Conservation (phyloP, 163 green algal genomes). For the Chlorella variabilis region DNA sequence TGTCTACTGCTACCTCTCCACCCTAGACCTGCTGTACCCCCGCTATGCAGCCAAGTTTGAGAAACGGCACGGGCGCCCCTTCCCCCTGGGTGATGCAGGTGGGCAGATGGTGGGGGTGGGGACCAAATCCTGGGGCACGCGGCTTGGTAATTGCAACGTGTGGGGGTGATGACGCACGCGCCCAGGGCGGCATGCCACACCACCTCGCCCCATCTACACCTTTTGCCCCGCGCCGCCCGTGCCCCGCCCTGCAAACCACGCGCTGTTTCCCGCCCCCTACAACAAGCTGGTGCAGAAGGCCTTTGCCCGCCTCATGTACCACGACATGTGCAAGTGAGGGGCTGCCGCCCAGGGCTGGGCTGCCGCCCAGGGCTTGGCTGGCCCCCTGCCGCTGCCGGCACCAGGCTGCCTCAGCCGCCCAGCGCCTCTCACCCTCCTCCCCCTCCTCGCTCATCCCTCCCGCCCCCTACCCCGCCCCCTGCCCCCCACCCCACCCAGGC, state of each 20-base stretch:
- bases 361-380: background rate
- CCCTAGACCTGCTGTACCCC: slow-evolving; percentile 64
- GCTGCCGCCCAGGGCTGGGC: no score
- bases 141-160: no score
- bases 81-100: slow-evolving; percentile 13
- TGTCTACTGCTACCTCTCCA: slow-evolving; percentile 69
- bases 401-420: background rate
- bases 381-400: background rate
- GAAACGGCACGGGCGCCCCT: slow-evolving; percentile 19
- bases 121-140: no score
- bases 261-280: slow-evolving; percentile 81
- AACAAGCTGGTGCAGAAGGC: slow-evolving; percentile 88
- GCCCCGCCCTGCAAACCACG: slow-evolving; percentile 68
- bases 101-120: background rate
- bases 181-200: no score
- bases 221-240: no score
- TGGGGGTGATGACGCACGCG: no score
- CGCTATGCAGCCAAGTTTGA: slow-evolving; percentile 51
- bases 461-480: background rate
- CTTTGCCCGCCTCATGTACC: slow-evolving; percentile 68
- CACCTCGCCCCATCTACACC: no score
- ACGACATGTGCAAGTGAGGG: slow-evolving; percentile 60
- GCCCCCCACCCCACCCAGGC: slow-evolving; percentile 13
- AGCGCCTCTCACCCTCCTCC: no score
- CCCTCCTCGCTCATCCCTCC: background rate